phyloP scores from a whole-genome alignment of 2,329 filamentous ascomycete species.

The Phaeosphaeria sp. region DNA sequence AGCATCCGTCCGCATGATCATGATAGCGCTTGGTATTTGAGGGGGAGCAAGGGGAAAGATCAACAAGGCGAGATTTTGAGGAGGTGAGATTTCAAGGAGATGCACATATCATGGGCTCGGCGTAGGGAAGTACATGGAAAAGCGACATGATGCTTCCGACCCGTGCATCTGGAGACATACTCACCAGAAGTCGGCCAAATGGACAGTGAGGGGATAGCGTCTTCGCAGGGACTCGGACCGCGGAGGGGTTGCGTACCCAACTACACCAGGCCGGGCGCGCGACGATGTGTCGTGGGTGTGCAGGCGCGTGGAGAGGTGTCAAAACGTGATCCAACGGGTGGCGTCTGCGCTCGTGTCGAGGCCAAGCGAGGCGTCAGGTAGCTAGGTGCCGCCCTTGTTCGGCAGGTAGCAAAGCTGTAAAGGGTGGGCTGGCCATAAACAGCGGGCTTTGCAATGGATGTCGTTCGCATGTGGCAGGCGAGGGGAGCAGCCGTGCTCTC shows the following conservation, averaged over 20 bases:
- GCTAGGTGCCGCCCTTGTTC: neutral
- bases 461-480: neutral
- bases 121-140: neutral
- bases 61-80: too few relatives aligned
- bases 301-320: constrained; percentile 16
- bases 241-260: constrained; percentile 5
- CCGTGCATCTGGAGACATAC: constrained; percentile 14
- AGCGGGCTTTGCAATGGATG: neutral
- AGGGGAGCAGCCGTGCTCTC: neutral
- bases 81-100: neutral
- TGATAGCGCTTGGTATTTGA: neutral
- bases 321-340: constrained; percentile 25
- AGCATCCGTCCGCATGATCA: constrained; percentile 6
- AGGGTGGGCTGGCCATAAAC: neutral
- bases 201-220: constrained; percentile 25
- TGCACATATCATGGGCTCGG: neutral
- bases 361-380: neutral
- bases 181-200: constrained; percentile 23
- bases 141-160: neutral
- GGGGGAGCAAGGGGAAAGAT: neutral
- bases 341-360: constrained; percentile 10
- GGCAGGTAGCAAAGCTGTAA: neutral
- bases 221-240: constrained; percentile 11
- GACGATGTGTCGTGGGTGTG: constrained; percentile 8
- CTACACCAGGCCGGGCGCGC: neutral